Evolutionary conservation across 805 yeast species (phyloP).

Genomic region (Myxozyma nipponensis): DNA sequence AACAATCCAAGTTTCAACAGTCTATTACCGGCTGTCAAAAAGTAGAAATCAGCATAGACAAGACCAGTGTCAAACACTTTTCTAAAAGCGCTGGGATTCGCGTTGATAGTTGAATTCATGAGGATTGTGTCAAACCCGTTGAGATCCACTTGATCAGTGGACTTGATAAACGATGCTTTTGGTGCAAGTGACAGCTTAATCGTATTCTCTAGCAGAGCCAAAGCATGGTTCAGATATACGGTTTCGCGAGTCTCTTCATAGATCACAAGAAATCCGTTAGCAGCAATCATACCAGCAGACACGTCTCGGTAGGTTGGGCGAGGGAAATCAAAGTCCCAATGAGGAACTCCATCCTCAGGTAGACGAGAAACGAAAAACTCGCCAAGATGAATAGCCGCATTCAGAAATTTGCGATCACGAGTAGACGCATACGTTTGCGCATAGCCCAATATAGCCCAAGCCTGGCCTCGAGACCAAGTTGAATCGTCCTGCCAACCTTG

Average conservation of each 20-base stretch:
- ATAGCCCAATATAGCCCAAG: conserved; percentile 38
- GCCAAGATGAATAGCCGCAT: conserved; percentile 32
- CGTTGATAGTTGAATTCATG: conserved; percentile 32
- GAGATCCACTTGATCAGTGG: conserved; percentile 25
- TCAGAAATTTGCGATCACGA: conserved; percentile 31
- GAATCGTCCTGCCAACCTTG: conserved; percentile 36
- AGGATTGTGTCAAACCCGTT: conserved; percentile 33
- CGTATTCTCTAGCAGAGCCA: conserved; percentile 28
- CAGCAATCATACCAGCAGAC: conserved; percentile 36
- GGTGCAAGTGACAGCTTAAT: conserved; percentile 18
- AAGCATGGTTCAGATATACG: conserved; percentile 25
- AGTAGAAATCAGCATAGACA: too few species aligned
- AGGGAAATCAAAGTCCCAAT: conserved; percentile 35
- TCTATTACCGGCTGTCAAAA: too few species aligned
- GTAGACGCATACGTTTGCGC: conserved; percentile 34
- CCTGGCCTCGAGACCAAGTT: conserved; percentile 38
- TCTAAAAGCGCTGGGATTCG: too few species aligned
- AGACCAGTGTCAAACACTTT: too few species aligned
- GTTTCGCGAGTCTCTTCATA: conserved; percentile 26
- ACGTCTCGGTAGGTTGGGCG: conserved; percentile 31
- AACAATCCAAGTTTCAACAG: too few species aligned
- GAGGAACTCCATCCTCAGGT: conserved; percentile 32
- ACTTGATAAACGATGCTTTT: conserved; percentile 1
- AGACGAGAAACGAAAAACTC: conserved; percentile 32
- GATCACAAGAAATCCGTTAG: conserved; percentile 34